phyloP scores from a whole-genome alignment of 148 eudicot genomes.

The Euryodendron excelsum region DNA sequence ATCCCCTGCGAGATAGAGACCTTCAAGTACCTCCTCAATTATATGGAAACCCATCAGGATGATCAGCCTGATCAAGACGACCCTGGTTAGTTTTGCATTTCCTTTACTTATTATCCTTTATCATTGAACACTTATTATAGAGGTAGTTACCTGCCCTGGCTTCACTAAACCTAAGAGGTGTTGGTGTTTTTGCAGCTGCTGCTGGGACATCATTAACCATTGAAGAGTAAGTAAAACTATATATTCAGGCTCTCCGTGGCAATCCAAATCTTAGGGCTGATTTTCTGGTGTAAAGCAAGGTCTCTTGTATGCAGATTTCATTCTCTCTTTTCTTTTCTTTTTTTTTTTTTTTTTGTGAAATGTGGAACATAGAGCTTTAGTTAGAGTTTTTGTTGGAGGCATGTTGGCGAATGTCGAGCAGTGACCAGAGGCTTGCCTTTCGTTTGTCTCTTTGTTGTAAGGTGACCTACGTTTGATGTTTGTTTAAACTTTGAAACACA shows the following conservation, averaged over 20 bases:
- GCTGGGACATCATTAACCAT: conserved; percentile 30
- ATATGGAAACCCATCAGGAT: conserved; percentile 55
- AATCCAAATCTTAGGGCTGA: conserved; percentile 13
- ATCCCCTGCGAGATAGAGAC: conserved; percentile 91
- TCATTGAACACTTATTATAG: too few relatives aligned
- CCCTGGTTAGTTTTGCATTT: conserved; percentile 6
- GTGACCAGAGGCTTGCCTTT: conserved; percentile 13
- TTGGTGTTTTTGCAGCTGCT: conserved; percentile 39
- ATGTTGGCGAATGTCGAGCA: conserved; percentile 16
- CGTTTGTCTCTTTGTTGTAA: conserved; percentile 7
- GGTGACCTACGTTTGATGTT: too few relatives aligned
- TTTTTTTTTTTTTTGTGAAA: too few relatives aligned
- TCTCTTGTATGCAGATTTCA: conserved; percentile 21
- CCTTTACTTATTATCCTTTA: too few relatives aligned
- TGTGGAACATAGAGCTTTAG: conserved; percentile 16
- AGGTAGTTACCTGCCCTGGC: too few relatives aligned
- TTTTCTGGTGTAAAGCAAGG: conserved; percentile 20
- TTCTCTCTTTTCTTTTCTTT: not conserved
- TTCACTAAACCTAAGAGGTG: not conserved
- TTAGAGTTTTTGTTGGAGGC: conserved; percentile 19
- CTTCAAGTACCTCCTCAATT: conserved; percentile 71
- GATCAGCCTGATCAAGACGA: conserved; percentile 22
- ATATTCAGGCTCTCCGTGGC: conserved; percentile 6
- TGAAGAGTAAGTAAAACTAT: conserved; percentile 35
- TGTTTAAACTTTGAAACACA: too few relatives aligned